Percentiles rank a stretch among this genome's conserved stretches.
Conservation (phyloP, 192 early-diverging fungal genomes). For the Phlyctochytrium bullatum region DNA sequence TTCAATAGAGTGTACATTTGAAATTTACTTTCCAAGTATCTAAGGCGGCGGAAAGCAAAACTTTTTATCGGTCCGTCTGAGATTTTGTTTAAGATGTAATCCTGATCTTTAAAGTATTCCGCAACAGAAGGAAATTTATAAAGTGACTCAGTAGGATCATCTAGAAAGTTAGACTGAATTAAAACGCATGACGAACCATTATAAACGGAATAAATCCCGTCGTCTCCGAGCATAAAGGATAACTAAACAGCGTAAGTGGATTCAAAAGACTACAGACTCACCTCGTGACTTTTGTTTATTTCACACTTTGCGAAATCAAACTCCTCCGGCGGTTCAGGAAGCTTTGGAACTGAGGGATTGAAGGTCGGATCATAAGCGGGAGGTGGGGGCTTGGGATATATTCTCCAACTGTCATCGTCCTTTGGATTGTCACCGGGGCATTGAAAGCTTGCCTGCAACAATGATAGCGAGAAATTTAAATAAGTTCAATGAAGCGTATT, state of each 20-base stretch:
- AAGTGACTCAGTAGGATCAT: too few relatives aligned
- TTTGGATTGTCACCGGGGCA: constrained; percentile 79
- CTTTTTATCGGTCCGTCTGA: constrained; percentile 90
- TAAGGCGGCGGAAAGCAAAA: constrained; percentile 84
- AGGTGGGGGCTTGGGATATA: constrained; percentile 84
- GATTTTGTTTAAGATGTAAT: constrained; percentile 72
- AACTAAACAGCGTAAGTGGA: constrained; percentile 7
- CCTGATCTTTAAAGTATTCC: constrained; percentile 85
- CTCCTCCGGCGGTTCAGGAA: constrained; percentile 11
- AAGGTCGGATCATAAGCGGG: constrained; percentile 17
- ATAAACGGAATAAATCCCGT: constrained; percentile 24
- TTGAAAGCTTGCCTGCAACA: constrained; percentile 55
- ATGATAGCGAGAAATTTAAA: background rate
- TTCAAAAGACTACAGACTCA: constrained; percentile 1
- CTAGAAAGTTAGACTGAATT: background rate
- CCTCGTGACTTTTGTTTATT: too few relatives aligned
- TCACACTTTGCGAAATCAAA: constrained; percentile 42
- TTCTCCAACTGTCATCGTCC: constrained; percentile 71
- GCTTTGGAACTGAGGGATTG: background rate
- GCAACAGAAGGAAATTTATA: constrained; percentile 66
- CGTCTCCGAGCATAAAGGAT: constrained; percentile 8
- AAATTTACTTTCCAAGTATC: constrained; percentile 91
- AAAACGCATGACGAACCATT: constrained; percentile 8
- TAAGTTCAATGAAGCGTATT: background rate
- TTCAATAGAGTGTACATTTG: constrained; percentile 88